Percentiles rank a stretch among this genome's conserved stretches.
Evolutionary conservation across 2,329 filamentous ascomycete species (phyloP).

Genomic region (Colletotrichum salicis): DNA sequence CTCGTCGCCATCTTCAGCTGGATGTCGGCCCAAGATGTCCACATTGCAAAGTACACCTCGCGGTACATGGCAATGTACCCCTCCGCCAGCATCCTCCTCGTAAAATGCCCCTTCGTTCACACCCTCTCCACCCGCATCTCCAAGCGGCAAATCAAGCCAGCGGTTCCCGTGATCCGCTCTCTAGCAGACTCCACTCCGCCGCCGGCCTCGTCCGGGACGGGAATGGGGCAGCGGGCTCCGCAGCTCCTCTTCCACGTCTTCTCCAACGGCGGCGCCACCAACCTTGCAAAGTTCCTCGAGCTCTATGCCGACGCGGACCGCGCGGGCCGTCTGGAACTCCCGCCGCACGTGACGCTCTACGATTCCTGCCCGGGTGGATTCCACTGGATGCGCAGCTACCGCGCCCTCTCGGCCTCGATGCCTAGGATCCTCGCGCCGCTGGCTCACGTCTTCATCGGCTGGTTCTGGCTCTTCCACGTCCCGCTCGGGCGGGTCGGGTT

Average conservation of each 20-base stretch:
- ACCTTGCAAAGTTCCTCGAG: conserved; percentile 51
- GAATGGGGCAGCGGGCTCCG: background rate
- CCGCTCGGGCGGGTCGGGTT: conserved; percentile 43
- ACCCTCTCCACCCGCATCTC: conserved; percentile 47
- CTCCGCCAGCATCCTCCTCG: conserved; percentile 56
- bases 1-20: conserved; percentile 61
- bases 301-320: conserved; percentile 44
- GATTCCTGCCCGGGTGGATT: conserved; percentile 62
- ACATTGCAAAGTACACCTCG: conserved; percentile 63
- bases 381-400: conserved; percentile 50
- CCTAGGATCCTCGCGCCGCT: conserved; percentile 48
- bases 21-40: conserved; percentile 61
- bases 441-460: conserved; percentile 46
- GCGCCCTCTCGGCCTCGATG: conserved; percentile 50
- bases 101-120: conserved; percentile 53
- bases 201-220: conserved; percentile 21
- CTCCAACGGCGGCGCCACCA: conserved; percentile 62
- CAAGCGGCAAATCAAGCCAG: conserved; percentile 49
- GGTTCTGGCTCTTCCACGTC: conserved; percentile 46
- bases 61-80: conserved; percentile 58
- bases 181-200: conserved; percentile 39
- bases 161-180: conserved; percentile 51
- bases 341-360: conserved; percentile 55
- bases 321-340: conserved; percentile 43
- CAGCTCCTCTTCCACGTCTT: conserved; percentile 60